These are phyloP conservation scores for Blastobotrys illinoisensis DNA, from an alignment of 1,139 yeast genomes.

Conservation along the genomic window DNA sequence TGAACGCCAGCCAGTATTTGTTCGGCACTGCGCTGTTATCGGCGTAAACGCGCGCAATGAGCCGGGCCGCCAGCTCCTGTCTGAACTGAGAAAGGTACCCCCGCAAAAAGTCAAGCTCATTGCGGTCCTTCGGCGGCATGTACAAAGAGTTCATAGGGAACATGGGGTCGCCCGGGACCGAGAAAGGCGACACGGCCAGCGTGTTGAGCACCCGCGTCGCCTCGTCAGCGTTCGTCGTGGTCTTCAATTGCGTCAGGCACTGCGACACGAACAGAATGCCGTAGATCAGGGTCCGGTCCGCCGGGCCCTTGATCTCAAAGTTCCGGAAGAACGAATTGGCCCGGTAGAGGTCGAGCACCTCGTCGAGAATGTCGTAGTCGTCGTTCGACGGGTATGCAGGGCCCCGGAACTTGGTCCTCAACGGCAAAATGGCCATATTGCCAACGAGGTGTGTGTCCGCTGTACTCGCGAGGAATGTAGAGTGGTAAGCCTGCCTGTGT, in stretches of 20 bases:
- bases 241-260: conserved; percentile 59
- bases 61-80: conserved; percentile 83
- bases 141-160: conserved; percentile 87
- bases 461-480: conserved; percentile 63
- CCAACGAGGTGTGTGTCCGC: conserved; percentile 40
- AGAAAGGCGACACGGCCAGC: conserved; percentile 78
- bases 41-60: conserved; percentile 69
- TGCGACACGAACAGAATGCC: conserved; percentile 91
- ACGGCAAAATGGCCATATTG: conserved; percentile 75
- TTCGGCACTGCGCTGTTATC: conserved; percentile 34
- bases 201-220: conserved; percentile 74
- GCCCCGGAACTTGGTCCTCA: conserved; percentile 80
- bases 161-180: conserved; percentile 92
- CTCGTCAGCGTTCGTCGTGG: conserved; percentile 41
- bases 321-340: conserved; percentile 95
- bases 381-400: conserved; percentile 81
- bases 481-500: conserved; percentile 58
- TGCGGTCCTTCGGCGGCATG: conserved; percentile 65
- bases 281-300: conserved; percentile 90
- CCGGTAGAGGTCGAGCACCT: conserved; percentile 81
- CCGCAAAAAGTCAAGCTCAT: conserved; percentile 73
- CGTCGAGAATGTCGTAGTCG: conserved; percentile 90
- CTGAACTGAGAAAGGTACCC: conserved; percentile 85
- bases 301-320: conserved; percentile 93
- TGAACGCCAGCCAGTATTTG: conserved; percentile 91